phyloP scores from a whole-genome alignment of 2,329 filamentous ascomycete genomes.

The Sporothrix dimorphospora region DNA sequence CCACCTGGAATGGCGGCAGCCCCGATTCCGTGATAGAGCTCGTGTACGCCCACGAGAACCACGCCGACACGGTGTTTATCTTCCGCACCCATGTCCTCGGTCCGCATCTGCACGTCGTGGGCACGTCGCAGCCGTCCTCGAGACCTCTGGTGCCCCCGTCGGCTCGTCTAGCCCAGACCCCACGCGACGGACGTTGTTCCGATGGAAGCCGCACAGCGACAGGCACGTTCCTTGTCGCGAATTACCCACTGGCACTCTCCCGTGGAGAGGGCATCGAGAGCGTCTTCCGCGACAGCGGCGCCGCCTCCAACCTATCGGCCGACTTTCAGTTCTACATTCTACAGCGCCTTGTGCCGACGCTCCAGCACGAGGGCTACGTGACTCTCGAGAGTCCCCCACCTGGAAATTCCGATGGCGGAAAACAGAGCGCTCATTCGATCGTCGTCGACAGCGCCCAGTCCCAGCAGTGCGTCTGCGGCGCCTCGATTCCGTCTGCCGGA shows the following conservation, averaged over 20 bases:
- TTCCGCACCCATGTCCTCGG: neutral
- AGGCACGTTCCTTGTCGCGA: neutral
- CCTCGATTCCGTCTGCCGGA: neutral
- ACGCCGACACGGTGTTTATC: neutral
- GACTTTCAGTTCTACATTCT: slow-evolving; percentile 12
- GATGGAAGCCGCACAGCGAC: neutral
- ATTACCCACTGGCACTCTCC: neutral
- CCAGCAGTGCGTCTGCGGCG: slow-evolving; percentile 1
- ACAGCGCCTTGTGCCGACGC: neutral
- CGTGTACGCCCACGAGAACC: neutral
- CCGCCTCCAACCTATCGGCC: neutral
- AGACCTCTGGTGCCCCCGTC: neutral
- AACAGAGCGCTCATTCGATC: neutral
- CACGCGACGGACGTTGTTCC: neutral
- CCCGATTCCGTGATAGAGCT: neutral
- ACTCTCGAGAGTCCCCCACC: neutral
- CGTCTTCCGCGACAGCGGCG: neutral
- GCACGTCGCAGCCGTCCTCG: neutral
- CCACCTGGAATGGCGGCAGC: neutral
- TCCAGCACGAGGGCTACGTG: neutral
- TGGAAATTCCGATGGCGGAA: neutral
- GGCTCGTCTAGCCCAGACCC: neutral
- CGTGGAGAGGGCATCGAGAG: neutral
- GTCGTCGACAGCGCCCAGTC: neutral
- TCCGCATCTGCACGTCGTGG: neutral